Evolutionary conservation across 441 rosid genomes (phyloP), one percentile per base, ranked within the genome.

Genomic region (Populus hybrid): DNA sequence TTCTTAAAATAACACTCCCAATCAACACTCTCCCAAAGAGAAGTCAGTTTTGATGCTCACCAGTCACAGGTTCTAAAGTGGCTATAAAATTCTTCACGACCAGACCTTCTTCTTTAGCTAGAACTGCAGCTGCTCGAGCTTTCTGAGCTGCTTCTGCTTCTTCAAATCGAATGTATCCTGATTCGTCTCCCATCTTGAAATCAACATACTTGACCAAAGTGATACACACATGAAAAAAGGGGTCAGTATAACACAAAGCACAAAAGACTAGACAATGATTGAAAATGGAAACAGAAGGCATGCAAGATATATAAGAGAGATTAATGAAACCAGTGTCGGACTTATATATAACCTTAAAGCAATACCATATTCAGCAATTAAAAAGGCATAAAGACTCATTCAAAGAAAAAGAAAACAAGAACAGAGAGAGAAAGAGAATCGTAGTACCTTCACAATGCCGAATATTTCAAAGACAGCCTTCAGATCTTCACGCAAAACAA

Each of bases 91-190:
- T 96, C 85, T 96, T 96, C 84, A 96, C 96, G 0, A 78, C 14
- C 70, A 96, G 80, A 66, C 98, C 99, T 36, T 90, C 98, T 86
- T 91, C 96, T 82, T 89, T 82, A 72, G 98, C 89, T 76, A 94
- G 85, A 68, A 90, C 98, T 34, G 97, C 98, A 72, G 97, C 98
- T 75, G 98, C 97, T 50, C 97, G 97, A 73, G 98, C 98, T 78
- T 92, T 96, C 80, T 93, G 98, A 34, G 94, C 90, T 78, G 84
- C 98, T 84, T 94, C 98, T 67, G 99, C 93, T 83, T 84, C 86
- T 69, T 93, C 97, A 83, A 92, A 96, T 85, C 99, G 81, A 74
- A 93, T 79, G 78, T 88, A 90, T 67, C 99, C 99, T 0, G 92
- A 88, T 42, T 85, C 85, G 5, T 88, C 94, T 85, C 99, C 99